Conservation (phyloP, 1,139 yeast species). For the Arxiozyma telluris region DNA sequence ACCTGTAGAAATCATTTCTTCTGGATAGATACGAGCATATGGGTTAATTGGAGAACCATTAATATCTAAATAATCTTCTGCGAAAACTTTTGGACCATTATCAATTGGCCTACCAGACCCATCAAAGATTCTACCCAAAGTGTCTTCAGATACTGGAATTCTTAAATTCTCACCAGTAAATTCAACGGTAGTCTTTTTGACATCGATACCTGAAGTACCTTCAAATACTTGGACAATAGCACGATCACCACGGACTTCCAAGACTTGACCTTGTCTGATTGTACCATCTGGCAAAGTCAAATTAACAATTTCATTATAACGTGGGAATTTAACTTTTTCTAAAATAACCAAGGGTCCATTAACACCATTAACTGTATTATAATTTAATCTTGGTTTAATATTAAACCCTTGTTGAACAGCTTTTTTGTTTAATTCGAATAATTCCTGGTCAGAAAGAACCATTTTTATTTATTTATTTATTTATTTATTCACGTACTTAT, state of each 20-base stretch:
- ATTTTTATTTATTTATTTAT: slow-evolving; percentile 7
- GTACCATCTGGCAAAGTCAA: slow-evolving; percentile 94
- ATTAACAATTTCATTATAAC: slow-evolving; percentile 92
- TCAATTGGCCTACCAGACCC: slow-evolving; percentile 99
- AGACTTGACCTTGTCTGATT: slow-evolving; percentile 90
- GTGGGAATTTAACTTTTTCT: slow-evolving; percentile 93
- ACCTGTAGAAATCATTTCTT: slow-evolving; percentile 99
- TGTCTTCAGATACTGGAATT: slow-evolving; percentile 93
- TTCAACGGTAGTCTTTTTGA: slow-evolving; percentile 92
- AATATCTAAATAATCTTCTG: slow-evolving; percentile 95
- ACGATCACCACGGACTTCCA: slow-evolving; percentile 93
- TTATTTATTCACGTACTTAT: too few species aligned
- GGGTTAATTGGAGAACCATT: slow-evolving; percentile 99
- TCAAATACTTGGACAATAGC: slow-evolving; percentile 98
- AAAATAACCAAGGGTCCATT: slow-evolving; percentile 96
- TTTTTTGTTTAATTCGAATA: slow-evolving; percentile 69
- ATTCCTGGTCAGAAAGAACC: slow-evolving; percentile 33
- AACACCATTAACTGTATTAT: slow-evolving; percentile 95
- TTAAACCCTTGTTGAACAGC: slow-evolving; percentile 90
- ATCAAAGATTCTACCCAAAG: slow-evolving; percentile 94
- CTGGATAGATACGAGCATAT: slow-evolving; percentile 95
- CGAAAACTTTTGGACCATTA: slow-evolving; percentile 95
- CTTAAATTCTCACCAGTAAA: slow-evolving; percentile 91
- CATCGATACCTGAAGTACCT: slow-evolving; percentile 97
- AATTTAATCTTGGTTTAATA: slow-evolving; percentile 79